A percentile compares a stretch with the other conserved stretches of the same genome.
Evolutionary conservation across 768 basidiomycete species (phyloP).

Genomic region (Leccinum disarticulatum): DNA sequence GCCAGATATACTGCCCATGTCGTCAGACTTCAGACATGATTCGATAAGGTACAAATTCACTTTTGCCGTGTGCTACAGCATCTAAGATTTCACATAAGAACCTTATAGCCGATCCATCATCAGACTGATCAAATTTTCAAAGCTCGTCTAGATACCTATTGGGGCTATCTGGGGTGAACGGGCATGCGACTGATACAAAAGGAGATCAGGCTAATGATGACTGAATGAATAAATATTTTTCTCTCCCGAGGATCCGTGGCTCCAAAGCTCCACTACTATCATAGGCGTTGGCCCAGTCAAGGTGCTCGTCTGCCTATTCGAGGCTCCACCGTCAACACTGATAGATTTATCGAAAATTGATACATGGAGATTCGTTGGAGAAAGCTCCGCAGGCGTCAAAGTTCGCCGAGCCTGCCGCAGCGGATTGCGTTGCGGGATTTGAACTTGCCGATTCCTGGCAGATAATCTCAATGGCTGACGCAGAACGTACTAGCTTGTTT

Average conservation of each 20-base stretch:
- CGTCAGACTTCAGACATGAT: not conserved
- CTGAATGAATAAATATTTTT: not conserved
- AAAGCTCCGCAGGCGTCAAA: not conserved
- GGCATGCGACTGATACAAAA: not conserved
- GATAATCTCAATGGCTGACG: no score
- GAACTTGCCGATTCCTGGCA: not conserved
- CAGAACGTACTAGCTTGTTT: not conserved
- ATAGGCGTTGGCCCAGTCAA: no score
- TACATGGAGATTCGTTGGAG: no score
- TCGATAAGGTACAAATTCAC: slow-evolving; percentile 3
- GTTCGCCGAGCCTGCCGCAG: not conserved
- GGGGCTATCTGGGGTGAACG: not conserved
- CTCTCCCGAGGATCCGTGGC: not conserved
- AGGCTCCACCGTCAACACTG: no score
- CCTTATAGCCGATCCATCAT: not conserved
- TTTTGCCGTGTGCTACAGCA: not conserved
- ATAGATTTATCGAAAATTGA: not conserved
- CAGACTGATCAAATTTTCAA: not conserved
- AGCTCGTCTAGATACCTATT: not conserved
- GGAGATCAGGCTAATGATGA: not conserved
- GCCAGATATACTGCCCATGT: not conserved
- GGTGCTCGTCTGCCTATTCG: no score
- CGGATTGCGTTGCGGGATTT: not conserved
- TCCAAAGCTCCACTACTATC: no score
- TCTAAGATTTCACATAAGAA: not conserved